A percentile compares a stretch with the other conserved stretches of the same genome.
Conservation (phyloP, 495 filamentous ascomycete species). For the Clohesyomyces aquaticus region DNA sequence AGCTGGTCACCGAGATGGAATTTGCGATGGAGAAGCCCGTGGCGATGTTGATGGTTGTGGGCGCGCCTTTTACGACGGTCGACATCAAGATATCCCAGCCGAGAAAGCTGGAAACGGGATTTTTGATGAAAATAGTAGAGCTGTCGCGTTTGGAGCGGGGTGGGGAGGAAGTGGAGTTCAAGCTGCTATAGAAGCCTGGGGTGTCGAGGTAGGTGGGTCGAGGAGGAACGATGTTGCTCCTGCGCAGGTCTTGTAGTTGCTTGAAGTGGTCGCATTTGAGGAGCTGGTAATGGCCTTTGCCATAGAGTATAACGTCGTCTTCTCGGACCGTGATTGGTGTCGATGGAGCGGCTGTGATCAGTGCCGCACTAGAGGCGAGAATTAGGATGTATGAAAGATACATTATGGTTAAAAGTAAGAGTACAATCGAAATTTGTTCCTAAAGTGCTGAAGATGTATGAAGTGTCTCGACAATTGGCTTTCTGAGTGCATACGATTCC, state of each 20-base stretch:
- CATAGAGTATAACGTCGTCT: constrained; percentile 14
- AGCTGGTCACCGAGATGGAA: constrained; percentile 4
- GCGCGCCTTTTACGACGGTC: constrained; percentile 1
- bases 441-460: neutral
- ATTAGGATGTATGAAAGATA: neutral
- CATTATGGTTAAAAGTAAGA: neutral
- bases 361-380: neutral
- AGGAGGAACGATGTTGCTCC: constrained; percentile 3
- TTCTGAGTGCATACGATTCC: too few species aligned
- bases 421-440: neutral
- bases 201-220: constrained; percentile 8
- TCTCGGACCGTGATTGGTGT: neutral
- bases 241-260: neutral
- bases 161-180: neutral
- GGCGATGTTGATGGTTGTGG: constrained; percentile 4
- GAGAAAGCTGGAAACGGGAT: constrained; percentile 10
- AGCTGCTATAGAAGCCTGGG: constrained; percentile 1
- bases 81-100: constrained; percentile 21
- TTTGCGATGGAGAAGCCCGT: constrained; percentile 6
- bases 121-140: constrained; percentile 4
- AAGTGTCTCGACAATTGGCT: neutral
- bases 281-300: constrained; percentile 10
- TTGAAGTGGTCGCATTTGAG: constrained; percentile 6
- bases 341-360: neutral
- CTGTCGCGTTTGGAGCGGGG: neutral